Evolutionary conservation across 768 basidiomycete species (phyloP).

Genomic region (Pleurotus tuber-regium): DNA sequence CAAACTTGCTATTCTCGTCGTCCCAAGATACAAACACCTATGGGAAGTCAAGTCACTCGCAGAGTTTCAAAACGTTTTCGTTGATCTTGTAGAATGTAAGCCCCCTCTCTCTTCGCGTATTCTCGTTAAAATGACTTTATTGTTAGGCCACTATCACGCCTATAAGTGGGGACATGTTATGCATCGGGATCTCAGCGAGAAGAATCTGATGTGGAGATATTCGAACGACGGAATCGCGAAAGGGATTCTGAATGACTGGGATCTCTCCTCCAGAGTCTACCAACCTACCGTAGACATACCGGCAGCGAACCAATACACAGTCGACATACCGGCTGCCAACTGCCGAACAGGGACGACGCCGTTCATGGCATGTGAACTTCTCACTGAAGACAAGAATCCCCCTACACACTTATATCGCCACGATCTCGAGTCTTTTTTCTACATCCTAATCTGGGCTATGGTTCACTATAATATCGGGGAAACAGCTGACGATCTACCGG

Average conservation of each 20-base stretch:
- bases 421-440: constrained; percentile 30
- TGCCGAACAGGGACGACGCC: constrained; percentile 22
- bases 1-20: not conserved
- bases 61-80: not conserved
- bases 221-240: constrained; percentile 6
- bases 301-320: constrained; percentile 11
- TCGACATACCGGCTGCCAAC: not conserved
- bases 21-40: constrained; percentile 4
- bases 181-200: constrained; percentile 29
- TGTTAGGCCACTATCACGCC: constrained; percentile 23
- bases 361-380: constrained; percentile 31
- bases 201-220: constrained; percentile 25
- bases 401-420: constrained; percentile 25
- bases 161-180: constrained; percentile 21
- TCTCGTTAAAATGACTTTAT: too few relatives aligned
- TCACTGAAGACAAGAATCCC: constrained; percentile 10
- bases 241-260: constrained; percentile 28
- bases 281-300: not conserved
- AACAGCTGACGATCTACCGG: not conserved
- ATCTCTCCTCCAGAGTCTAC: constrained; percentile 23
- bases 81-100: constrained; percentile 4
- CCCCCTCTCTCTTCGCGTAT: not conserved
- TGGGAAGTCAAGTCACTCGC: not conserved
- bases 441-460: constrained; percentile 19
- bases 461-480: not conserved